A percentile compares a stretch with the other conserved stretches of the same genome.
phyloP scores from a whole-genome alignment of 495 filamentous ascomycete genomes.

The Peziza echinospora region DNA sequence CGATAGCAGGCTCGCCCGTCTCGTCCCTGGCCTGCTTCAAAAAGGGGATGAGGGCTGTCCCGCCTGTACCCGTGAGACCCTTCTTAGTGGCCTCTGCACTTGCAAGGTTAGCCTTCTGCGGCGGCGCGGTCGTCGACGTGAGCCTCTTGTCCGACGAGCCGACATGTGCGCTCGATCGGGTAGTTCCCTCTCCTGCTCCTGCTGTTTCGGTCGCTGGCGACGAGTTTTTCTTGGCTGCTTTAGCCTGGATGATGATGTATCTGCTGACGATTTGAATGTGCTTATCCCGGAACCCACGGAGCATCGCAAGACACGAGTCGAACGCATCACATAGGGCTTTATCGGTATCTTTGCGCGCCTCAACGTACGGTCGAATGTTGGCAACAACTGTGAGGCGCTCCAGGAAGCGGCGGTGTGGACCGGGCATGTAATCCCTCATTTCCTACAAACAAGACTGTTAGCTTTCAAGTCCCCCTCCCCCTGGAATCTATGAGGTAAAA shows the following conservation, averaged over 20 bases:
- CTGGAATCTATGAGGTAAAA: not conserved
- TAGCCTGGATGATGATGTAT: conserved; percentile 64
- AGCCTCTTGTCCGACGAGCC: conserved; percentile 2
- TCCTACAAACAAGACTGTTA: conserved; percentile 25
- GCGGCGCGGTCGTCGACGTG: not conserved
- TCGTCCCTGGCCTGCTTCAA: conserved; percentile 89
- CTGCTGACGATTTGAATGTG: conserved; percentile 92
- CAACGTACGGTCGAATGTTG: conserved; percentile 76
- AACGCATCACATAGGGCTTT: conserved; percentile 53
- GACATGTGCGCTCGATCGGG: not conserved
- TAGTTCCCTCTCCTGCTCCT: not conserved
- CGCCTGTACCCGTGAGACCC: conserved; percentile 72
- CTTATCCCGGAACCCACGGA: conserved; percentile 74
- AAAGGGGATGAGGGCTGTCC: conserved; percentile 81
- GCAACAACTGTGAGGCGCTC: conserved; percentile 56
- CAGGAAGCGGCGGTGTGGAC: conserved; percentile 72
- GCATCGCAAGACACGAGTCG: conserved; percentile 77
- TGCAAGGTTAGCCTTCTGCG: conserved; percentile 10
- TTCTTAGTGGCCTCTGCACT: conserved; percentile 23
- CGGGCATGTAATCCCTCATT: conserved; percentile 95
- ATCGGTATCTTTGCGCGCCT: conserved; percentile 33
- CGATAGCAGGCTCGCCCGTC: conserved; percentile 77
- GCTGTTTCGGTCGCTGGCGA: conserved; percentile 6
- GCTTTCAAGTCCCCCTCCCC: conserved; percentile 1
- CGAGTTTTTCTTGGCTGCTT: conserved; percentile 22